Base-by-base conservation (phyloP, 1,139 yeast species). In the Hansenula lynferdii region DNA sequence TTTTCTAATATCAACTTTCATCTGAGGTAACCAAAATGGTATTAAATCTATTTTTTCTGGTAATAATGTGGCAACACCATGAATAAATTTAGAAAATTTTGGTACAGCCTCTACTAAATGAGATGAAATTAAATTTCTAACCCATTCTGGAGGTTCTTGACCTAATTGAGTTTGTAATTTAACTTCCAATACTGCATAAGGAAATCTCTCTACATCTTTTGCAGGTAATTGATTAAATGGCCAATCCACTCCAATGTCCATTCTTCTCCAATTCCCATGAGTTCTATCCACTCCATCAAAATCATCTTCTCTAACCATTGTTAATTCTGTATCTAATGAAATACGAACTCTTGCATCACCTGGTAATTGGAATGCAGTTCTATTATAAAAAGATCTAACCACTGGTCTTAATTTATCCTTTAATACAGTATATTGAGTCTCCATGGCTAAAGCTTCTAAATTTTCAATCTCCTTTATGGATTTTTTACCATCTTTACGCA, bases 311-410 rank as follows among this genome's bases (percentile, higher is more conserved):
- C 98, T 82, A 31, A 90, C 89, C 96, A 92, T 86, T 21, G 95
- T 72, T 50, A 92, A 75, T 64, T 92, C 97, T 1, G 98, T 90
- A 61, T 92, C 98, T 49, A 92, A 78, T 36, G 97, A 92, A 49
- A 94, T 92, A 71, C 98, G 89, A 35, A 92, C 98, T 59, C 98
- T 79, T 5, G 98, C 98, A 63, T 92, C 98, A 44, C 98, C 98
- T 4, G 98, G 98, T 42, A 92, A 76, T 67, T 92, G 98, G 76
- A 92, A 92, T 8, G 98, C 98, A 32, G 98, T 92, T 72, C 98
- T 84, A 64, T 90, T 89, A 67, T 92, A 92, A 63, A 92, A 92
- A 1, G 97, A 86, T 63, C 98, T 79, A 68, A 87, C 84, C 29
- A 90, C 97, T 1, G 98, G 98, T 57, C 97, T 77, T 60, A 85